phyloP scores from a whole-genome alignment of 768 basidiomycete species.

The Crucibulum laeve region DNA sequence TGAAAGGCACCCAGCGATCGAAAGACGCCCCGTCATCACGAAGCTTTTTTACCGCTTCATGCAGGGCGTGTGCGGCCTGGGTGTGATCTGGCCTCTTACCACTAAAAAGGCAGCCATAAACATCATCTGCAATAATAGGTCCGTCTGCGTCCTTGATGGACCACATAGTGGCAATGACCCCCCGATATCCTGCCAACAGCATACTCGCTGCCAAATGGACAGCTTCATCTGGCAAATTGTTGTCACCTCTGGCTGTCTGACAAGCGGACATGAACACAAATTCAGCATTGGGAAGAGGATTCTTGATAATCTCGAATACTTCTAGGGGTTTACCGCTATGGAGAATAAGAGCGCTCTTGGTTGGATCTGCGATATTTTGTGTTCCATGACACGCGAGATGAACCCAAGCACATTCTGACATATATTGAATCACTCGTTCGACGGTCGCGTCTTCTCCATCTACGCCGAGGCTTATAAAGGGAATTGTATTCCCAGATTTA shows the following conservation, averaged over 20 bases:
- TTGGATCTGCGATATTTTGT: conserved; percentile 19
- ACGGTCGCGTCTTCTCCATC: no score
- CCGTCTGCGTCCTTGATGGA: conserved; percentile 29
- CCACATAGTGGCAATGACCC: conserved; percentile 42
- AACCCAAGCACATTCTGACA: conserved; percentile 4
- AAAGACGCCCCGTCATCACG: conserved; percentile 6
- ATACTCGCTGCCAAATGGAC: conserved; percentile 35
- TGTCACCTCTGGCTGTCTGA: conserved; percentile 29
- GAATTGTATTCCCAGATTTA: no score
- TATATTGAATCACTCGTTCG: not conserved
- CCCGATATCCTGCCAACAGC: conserved; percentile 21
- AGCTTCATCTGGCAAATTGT: conserved; percentile 15
- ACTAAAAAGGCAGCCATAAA: conserved; percentile 22
- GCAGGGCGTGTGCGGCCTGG: conserved; percentile 16
- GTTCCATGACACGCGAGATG: conserved; percentile 33
- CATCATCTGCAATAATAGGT: conserved; percentile 21
- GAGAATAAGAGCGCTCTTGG: conserved; percentile 17
- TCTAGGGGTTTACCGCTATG: conserved; percentile 13
- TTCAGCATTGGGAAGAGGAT: conserved; percentile 12
- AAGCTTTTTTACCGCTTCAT: conserved; percentile 13
- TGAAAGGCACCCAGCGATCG: conserved; percentile 17
- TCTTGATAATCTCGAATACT: conserved; percentile 14
- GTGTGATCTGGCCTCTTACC: conserved; percentile 2
- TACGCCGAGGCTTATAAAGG: no score
- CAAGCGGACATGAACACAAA: conserved; percentile 42